A percentile compares a stretch with the other conserved stretches of the same genome.
Evolutionary conservation across 306 rosid genomes (phyloP).

Genomic region (Cicer arietinum): DNA sequence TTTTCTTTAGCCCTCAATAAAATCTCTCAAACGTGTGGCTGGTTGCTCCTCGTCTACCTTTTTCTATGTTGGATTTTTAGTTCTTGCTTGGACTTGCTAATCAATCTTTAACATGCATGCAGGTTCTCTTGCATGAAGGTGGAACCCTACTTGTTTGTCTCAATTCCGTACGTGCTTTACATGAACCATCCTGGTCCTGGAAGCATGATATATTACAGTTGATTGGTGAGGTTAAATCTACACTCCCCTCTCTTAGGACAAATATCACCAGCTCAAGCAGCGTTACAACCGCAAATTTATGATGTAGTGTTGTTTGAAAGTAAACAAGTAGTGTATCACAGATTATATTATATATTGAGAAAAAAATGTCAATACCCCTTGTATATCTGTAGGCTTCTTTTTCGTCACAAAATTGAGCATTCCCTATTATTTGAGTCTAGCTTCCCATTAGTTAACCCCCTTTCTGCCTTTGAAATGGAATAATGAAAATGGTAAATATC

Average conservation of each 20-base stretch:
- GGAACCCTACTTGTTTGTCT: slow-evolving; percentile 96
- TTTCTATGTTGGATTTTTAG: slow-evolving; percentile 19
- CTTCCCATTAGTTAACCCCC: neutral
- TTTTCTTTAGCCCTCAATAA: neutral
- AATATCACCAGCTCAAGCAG: slow-evolving; percentile 41
- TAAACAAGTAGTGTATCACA: slow-evolving; percentile 25
- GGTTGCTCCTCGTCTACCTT: slow-evolving; percentile 11
- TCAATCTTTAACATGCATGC: slow-evolving; percentile 45
- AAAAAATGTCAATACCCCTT: slow-evolving; percentile 35
- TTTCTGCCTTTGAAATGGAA: slow-evolving; percentile 17
- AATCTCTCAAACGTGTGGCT: neutral
- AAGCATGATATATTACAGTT: slow-evolving; percentile 62
- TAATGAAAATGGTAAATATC: neutral
- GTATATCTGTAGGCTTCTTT: slow-evolving; percentile 42
- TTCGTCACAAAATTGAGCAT: slow-evolving; percentile 10
- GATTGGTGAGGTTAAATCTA: slow-evolving; percentile 55
- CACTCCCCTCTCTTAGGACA: slow-evolving; percentile 42
- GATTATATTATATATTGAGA: slow-evolving; percentile 18
- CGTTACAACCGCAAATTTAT: slow-evolving; percentile 53
- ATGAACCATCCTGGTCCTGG: slow-evolving; percentile 91
- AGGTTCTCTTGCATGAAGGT: slow-evolving; percentile 98
- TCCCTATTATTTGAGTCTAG: neutral
- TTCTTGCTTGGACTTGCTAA: slow-evolving; percentile 13
- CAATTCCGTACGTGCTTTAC: slow-evolving; percentile 86
- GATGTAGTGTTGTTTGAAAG: slow-evolving; percentile 29